phyloP scores from a whole-genome alignment of 192 early-diverging fungal species.

The Hyaloraphidium curvatum region DNA sequence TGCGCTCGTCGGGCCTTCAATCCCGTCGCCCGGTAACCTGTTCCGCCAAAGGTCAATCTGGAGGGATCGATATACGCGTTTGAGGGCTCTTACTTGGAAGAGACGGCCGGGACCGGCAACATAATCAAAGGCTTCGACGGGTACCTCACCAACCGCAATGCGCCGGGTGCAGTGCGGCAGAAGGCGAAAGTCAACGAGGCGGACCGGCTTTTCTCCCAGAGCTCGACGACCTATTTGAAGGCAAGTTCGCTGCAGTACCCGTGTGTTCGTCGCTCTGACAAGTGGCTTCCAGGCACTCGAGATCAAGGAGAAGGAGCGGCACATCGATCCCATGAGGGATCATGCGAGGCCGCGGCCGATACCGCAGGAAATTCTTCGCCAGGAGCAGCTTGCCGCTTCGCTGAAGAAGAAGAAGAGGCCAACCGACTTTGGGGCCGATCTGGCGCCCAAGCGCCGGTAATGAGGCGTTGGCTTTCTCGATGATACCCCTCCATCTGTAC shows the following conservation, averaged over 20 bases:
- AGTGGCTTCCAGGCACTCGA: conserved; percentile 6
- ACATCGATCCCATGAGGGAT: no score
- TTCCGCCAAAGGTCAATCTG: conserved; percentile 27
- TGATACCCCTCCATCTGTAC: no score
- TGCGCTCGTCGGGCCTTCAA: conserved; percentile 11
- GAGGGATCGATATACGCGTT: conserved; percentile 67
- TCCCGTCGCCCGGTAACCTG: background rate
- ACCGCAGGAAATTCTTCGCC: no score
- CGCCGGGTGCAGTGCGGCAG: conserved; percentile 26
- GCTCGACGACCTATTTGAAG: conserved; percentile 29
- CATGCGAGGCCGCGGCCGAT: no score
- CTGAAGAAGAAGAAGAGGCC: no score
- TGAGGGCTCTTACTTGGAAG: conserved; percentile 79
- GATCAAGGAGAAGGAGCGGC: conserved; percentile 3
- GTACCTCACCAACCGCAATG: conserved; percentile 37
- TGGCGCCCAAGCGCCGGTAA: no score
- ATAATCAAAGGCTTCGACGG: conserved; percentile 78
- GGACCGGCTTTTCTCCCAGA: conserved; percentile 72
- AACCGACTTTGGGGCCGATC: no score
- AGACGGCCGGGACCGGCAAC: conserved; percentile 64
- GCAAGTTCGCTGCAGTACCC: background rate
- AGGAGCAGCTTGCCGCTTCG: no score
- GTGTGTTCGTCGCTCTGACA: background rate
- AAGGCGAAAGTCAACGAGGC: conserved; percentile 48
- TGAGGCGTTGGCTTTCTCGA: no score